Evolutionary conservation across 2,329 filamentous ascomycete genomes (phyloP), one percentile per base, ranked within the genome.

Genomic region (Nakataea oryzae): DNA sequence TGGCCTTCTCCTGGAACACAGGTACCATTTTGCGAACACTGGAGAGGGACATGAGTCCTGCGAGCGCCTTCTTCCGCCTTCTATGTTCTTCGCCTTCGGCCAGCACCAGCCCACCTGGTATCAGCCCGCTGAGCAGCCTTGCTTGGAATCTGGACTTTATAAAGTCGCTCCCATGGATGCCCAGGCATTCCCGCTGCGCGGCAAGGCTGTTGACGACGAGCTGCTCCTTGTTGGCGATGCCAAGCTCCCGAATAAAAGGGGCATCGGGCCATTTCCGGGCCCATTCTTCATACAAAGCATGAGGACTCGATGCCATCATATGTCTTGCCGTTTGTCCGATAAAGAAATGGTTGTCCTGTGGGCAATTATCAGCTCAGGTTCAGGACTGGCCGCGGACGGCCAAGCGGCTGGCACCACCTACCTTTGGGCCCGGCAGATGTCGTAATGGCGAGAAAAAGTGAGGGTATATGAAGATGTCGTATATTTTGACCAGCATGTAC

Each of bases 341-440:
- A 50, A 65, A 61, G 61, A 64, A 65, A 24, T 62, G 62, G 55
- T 60, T 61, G 21, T 57, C 29, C 54, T 57, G 27, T 54, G n/a
- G n/a, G n/a, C 17, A 32, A 27, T 61, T 24, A 7, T 17, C 6
- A n/a, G n/a, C n/a, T n/a, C n/a, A n/a, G n/a, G n/a, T n/a, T n/a
- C n/a, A n/a, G n/a, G n/a, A n/a, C n/a, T n/a, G n/a, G n/a, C n/a
- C n/a, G n/a, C n/a, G n/a, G n/a, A n/a, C n/a, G n/a, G n/a, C n/a
- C n/a, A n/a, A n/a, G n/a, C n/a, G n/a, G n/a, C n/a, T n/a, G n/a
- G n/a, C n/a, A n/a, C n/a, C n/a, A n/a, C n/a, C n/a, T 65, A 78
- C 77, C 67, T 72, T 75, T 21, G 78, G 78, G 0, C 76, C 77
- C 0, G 78, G 78, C 1, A 81, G 65, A 59, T 76, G 68, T 17